A percentile compares a stretch with the other conserved stretches of the same genome.
These are phyloP conservation scores for Tetrapisispora namnaoensis DNA, from an alignment of 805 yeast species.

Conservation along the genomic window DNA sequence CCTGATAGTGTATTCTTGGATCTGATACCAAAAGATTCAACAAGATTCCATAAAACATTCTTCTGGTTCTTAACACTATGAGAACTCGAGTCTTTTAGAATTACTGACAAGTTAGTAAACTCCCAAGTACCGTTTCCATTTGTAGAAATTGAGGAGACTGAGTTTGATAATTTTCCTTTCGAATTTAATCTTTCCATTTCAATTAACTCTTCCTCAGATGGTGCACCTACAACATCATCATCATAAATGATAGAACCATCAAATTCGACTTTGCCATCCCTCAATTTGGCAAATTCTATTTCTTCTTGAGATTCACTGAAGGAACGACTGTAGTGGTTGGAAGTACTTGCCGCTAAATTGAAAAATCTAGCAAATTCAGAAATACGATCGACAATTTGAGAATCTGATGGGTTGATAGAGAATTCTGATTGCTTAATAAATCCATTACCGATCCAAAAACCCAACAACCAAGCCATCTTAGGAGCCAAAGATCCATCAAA, in stretches of 20 bases:
- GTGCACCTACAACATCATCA: neutral
- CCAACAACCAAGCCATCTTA: slow-evolving; percentile 29
- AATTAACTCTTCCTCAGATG: slow-evolving; percentile 1
- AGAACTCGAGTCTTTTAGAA: neutral
- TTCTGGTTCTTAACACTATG: neutral
- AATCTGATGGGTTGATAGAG: slow-evolving; percentile 18
- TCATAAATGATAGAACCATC: slow-evolving; percentile 1
- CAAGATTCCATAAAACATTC: neutral
- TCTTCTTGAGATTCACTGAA: neutral
- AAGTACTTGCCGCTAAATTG: neutral
- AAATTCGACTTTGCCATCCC: neutral
- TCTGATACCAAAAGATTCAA: slow-evolving; percentile 1
- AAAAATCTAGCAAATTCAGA: slow-evolving; percentile 6
- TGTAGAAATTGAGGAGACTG: neutral
- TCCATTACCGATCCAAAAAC: slow-evolving; percentile 33
- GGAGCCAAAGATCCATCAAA: slow-evolving; percentile 11
- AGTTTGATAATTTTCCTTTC: neutral
- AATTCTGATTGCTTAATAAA: slow-evolving; percentile 7
- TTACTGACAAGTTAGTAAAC: neutral
- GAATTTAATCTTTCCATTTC: neutral
- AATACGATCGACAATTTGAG: slow-evolving; percentile 15
- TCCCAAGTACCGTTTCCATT: neutral
- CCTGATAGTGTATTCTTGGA: slow-evolving; percentile 8
- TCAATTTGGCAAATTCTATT: neutral
- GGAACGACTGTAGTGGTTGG: neutral